These are phyloP conservation scores for Ophiostoma novo-ulmi DNA, from an alignment of 2,329 filamentous ascomycete species.

Conservation along the genomic window DNA sequence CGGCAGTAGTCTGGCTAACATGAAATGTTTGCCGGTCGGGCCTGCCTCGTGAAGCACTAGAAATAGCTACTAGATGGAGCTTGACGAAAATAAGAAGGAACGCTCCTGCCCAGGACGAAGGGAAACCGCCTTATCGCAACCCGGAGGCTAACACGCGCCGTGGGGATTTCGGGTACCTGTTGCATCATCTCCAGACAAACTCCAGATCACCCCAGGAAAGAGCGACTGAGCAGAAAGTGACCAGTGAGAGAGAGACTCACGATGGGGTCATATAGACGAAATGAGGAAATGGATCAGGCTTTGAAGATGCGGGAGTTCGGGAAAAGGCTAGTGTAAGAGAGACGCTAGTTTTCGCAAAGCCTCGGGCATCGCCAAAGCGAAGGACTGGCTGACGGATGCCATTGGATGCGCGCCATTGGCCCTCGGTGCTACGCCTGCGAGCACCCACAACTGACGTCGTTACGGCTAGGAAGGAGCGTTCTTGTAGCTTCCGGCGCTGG, in stretches of 20 bases:
- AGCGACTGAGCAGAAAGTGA: constrained; percentile 10
- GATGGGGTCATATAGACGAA: neutral
- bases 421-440: constrained; percentile 2
- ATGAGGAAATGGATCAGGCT: neutral
- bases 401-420: constrained; percentile 17
- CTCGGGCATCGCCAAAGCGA: constrained; percentile 22
- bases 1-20: constrained; percentile 13
- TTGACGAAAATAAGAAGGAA: constrained; percentile 25
- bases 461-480: constrained; percentile 10
- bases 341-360: constrained; percentile 22
- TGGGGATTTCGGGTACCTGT: constrained; percentile 21
- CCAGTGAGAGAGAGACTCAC: constrained; percentile 9
- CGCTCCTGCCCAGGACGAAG: constrained; percentile 18
- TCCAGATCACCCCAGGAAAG: constrained; percentile 10
- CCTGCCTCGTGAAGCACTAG: constrained; percentile 10
- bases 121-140: constrained; percentile 16
- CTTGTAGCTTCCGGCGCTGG: constrained; percentile 17
- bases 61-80: neutral
- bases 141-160: constrained; percentile 12
- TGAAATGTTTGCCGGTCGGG: neutral
- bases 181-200: neutral
- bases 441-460: constrained; percentile 11
- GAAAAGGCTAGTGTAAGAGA: constrained; percentile 15
- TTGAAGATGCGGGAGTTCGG: constrained; percentile 17
- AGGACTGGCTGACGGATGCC: constrained; percentile 7